Conservation (phyloP, 148 eudicot species). For the Pharnaceum exiguum region DNA sequence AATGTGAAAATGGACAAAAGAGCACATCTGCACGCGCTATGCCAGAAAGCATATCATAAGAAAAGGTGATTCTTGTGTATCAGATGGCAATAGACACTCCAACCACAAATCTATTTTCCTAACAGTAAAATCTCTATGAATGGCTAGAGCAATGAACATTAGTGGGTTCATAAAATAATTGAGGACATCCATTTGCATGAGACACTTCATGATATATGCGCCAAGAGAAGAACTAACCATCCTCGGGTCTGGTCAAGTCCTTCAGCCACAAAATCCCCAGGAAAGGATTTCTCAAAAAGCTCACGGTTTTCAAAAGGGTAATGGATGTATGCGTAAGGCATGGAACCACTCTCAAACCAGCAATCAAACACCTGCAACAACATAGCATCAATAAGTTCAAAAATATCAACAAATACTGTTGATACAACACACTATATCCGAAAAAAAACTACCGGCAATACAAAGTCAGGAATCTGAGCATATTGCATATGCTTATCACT, state of each 20-base stretch:
- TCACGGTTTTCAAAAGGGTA: conserved; percentile 94
- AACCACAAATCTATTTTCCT: too few species aligned
- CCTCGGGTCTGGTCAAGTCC: conserved; percentile 98
- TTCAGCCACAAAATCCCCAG: conserved; percentile 98
- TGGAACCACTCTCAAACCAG: conserved; percentile 99
- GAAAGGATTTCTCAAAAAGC: conserved; percentile 77
- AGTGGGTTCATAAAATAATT: too few species aligned
- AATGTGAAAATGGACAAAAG: too few species aligned
- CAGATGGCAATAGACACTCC: too few species aligned
- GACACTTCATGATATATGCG: not conserved
- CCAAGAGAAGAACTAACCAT: conserved; percentile 47
- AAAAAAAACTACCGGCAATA: not conserved
- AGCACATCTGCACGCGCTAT: too few species aligned
- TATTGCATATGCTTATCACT: too few species aligned
- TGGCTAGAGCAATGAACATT: too few species aligned
- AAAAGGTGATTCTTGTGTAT: too few species aligned
- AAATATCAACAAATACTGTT: not conserved
- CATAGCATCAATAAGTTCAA: not conserved
- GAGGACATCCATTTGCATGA: not conserved
- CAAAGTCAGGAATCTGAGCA: too few species aligned
- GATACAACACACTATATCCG: not conserved
- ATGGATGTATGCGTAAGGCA: conserved; percentile 97
- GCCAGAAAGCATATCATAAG: too few species aligned
- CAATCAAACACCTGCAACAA: conserved; percentile 85
- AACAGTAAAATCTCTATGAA: too few species aligned